Evolutionary conservation across 441 rosid genomes (phyloP), one percentile per base, ranked within the genome.

Genomic region (Croton setiger): DNA sequence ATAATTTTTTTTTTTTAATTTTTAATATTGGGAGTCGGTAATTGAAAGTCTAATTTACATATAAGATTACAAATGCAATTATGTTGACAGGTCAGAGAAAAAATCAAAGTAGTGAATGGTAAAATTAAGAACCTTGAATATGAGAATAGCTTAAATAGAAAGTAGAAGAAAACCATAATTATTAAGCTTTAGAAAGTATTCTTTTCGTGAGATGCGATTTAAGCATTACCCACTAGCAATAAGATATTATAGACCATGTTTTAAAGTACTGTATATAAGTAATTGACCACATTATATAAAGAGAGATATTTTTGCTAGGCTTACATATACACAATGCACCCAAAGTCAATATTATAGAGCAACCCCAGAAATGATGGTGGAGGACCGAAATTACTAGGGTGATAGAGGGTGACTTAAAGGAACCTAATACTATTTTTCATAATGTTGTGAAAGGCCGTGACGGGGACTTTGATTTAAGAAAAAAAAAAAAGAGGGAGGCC

Each of bases 171-270:
- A 45, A 31, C 52, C 48, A 18, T 36, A 37, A 37, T 23, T 18
- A 6, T 1, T 9, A 0, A 66, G 48, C 35, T 13, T 36, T 35
- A 45, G 33, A 68, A 68, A 45, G 20, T 47, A 59, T 68, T 35
- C 72, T n/a, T 68, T 68, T 13, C 58, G 58, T 36, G 1, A 0
- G 6, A 27, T 18, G 27, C 63, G 57, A 63, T 68, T 44, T 12
- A 68, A 57, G 54, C 39, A 68, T 59, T n/a, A n/a, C n/a, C n/a
- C n/a, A n/a, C n/a, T n/a, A n/a, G n/a, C 47, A 18, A 33, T 2
- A 18, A 49, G 15, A 8, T 3, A 11, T 15, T 12, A 27, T 57
- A 9, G 13, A 31, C 18, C 6, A 57, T 57, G 18, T 4, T 14
- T 31, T 33, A 31, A 14, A 14, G 5, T n/a, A 35, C 9, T 33